Percentiles rank a stretch among this genome's conserved stretches.
Conservation (phyloP, 2,329 filamentous ascomycete genomes). For the Colletotrichum acutatum region DNA sequence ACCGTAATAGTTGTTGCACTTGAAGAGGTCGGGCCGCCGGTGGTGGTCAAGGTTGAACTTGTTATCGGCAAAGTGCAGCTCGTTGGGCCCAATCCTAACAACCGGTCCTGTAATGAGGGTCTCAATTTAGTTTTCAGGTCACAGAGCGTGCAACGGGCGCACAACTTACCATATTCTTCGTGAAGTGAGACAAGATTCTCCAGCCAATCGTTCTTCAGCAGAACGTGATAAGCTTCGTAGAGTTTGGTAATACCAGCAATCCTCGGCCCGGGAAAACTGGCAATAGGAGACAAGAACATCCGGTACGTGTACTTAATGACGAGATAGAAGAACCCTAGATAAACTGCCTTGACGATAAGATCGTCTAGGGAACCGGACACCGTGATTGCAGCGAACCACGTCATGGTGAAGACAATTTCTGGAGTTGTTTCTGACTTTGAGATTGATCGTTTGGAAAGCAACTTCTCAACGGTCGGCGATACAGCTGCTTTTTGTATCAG, state of each 20-base stretch:
- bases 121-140: background rate
- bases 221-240: constrained; percentile 36
- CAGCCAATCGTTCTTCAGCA: constrained; percentile 35
- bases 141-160: background rate
- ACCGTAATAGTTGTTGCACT: constrained; percentile 37
- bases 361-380: background rate
- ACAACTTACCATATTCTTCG: constrained; percentile 19
- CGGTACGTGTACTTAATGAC: constrained; percentile 17
- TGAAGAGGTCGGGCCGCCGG: constrained; percentile 30
- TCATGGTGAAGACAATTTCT: background rate
- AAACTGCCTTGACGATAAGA: background rate
- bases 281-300: constrained; percentile 17
- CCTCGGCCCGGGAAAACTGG: constrained; percentile 26
- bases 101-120: constrained; percentile 22
- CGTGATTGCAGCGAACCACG: background rate
- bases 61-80: constrained; percentile 36
- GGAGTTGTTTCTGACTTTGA: background rate
- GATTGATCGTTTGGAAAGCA: background rate
- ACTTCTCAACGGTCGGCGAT: background rate
- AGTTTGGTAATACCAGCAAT: constrained; percentile 27
- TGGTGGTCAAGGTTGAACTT: constrained; percentile 34
- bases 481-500: background rate
- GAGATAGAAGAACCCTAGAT: background rate
- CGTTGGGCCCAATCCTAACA: constrained; percentile 35
- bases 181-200: constrained; percentile 33